Percentiles rank a stretch among this genome's conserved stretches.
Evolutionary conservation across 2,329 filamentous ascomycete species (phyloP).

Genomic region (Didymella pomorum): DNA sequence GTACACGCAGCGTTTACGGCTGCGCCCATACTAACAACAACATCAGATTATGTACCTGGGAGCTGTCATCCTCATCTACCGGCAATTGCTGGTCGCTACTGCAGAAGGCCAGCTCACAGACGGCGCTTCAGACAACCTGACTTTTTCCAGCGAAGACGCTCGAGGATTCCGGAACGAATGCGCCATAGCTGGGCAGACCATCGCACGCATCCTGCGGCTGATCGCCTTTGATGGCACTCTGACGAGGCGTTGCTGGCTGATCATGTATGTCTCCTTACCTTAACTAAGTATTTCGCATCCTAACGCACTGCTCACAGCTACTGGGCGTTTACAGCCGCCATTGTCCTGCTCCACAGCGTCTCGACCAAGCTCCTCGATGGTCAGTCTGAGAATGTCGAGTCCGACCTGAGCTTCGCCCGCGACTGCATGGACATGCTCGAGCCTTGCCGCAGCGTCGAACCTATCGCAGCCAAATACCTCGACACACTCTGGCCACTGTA

Average conservation of each 20-base stretch:
- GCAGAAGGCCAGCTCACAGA: constrained; percentile 43
- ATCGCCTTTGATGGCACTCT: constrained; percentile 47
- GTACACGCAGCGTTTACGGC: constrained; percentile 1
- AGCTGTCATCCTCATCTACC: constrained; percentile 48
- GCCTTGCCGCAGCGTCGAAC: constrained; percentile 41
- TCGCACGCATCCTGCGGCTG: constrained; percentile 45
- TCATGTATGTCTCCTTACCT: constrained; percentile 40
- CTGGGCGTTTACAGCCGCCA: constrained; percentile 48
- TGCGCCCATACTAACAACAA: background rate
- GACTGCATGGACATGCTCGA: constrained; percentile 49
- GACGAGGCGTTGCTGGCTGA: constrained; percentile 50
- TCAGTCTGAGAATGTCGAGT: constrained; percentile 38
- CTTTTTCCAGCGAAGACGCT: constrained; percentile 39
- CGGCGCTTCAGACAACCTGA: constrained; percentile 32
- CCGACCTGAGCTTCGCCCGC: constrained; percentile 46
- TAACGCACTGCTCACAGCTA: constrained; percentile 33
- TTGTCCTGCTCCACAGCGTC: constrained; percentile 47
- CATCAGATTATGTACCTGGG: constrained; percentile 51
- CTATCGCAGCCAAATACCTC: constrained; percentile 45
- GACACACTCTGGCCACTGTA: constrained; percentile 47
- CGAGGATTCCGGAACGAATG: constrained; percentile 44
- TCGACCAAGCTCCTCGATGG: constrained; percentile 48
- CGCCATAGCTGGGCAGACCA: constrained; percentile 47
- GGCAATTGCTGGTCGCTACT: constrained; percentile 45
- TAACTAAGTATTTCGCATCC: background rate